Evolutionary conservation across 2,329 filamentous ascomycete species (phyloP).

Genomic region (Dichotomopilus funicola): DNA sequence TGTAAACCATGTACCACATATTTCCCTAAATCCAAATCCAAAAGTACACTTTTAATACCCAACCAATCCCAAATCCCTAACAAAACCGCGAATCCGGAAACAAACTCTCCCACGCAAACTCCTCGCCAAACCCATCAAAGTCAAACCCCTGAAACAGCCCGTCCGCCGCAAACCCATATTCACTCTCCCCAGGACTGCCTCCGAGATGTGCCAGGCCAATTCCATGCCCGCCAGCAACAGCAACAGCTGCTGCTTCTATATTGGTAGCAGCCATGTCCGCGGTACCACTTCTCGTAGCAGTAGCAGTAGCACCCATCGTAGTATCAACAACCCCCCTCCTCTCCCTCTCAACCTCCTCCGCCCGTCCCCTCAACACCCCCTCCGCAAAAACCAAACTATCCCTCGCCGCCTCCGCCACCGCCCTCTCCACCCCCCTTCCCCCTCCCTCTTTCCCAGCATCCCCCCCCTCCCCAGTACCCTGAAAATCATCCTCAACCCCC

Average conservation of each 20-base stretch:
- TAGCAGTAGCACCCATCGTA: not conserved
- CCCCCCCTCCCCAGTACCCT: not conserved
- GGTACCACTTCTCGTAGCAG: too few relatives aligned
- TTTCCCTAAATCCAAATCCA: too few relatives aligned
- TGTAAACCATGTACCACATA: too few relatives aligned
- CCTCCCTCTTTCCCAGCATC: not conserved
- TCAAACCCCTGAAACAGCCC: not conserved
- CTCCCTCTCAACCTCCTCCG: not conserved
- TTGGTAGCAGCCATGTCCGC: too few relatives aligned
- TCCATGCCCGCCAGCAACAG: too few relatives aligned
- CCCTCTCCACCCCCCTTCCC: not conserved
- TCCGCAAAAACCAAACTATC: constrained; percentile 31
- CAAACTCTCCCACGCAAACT: constrained; percentile 5
- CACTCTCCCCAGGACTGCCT: not conserved
- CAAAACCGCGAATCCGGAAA: constrained; percentile 26
- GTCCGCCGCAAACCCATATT: not conserved
- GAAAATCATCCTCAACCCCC: not conserved
- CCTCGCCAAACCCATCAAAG: constrained; percentile 6
- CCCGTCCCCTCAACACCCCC: constrained; percentile 21
- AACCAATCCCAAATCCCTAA: not conserved
- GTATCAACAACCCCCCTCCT: not conserved
- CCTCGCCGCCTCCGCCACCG: constrained; percentile 20
- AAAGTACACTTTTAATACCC: too few relatives aligned
- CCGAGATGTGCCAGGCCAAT: not conserved
- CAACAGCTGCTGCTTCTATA: too few relatives aligned